phyloP scores from a whole-genome alignment of 768 basidiomycete species.

The Kwoniella heveanensis region DNA sequence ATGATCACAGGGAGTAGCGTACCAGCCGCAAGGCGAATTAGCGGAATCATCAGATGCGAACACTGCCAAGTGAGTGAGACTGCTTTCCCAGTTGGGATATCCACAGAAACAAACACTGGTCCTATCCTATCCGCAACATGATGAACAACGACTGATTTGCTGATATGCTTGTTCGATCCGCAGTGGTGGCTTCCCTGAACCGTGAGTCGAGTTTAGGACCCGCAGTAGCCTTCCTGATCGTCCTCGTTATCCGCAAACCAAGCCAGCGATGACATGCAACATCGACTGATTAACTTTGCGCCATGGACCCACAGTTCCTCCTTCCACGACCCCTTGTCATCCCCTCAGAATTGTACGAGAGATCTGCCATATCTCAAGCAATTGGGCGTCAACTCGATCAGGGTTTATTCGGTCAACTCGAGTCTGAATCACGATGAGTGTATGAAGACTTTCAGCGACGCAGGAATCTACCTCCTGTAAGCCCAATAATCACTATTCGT shows the following conservation, averaged over 20 bases:
- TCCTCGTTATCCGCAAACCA: no score
- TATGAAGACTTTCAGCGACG: conserved; percentile 73
- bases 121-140: no score
- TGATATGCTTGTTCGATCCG: background rate
- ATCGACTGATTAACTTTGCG: no score
- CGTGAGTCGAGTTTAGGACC: conserved; percentile 46
- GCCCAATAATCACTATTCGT: no score
- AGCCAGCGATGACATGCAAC: no score
- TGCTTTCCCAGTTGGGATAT: no score
- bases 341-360: conserved; percentile 68
- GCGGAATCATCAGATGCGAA: conserved; percentile 45
- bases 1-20: conserved; percentile 47
- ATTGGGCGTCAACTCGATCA: conserved; percentile 77
- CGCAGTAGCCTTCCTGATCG: no score
- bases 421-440: conserved; percentile 81
- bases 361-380: conserved; percentile 77
- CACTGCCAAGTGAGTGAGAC: conserved; percentile 50
- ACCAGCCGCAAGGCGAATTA: conserved; percentile 49
- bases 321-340: conserved; percentile 77
- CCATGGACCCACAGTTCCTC: conserved; percentile 62
- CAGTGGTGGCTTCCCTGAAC: conserved; percentile 58
- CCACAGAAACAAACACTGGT: no score
- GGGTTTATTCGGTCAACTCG: conserved; percentile 83
- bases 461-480: conserved; percentile 87
- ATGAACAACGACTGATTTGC: background rate